A percentile compares a stretch with the other conserved stretches of the same genome.
Conservation (phyloP, 2,329 filamentous ascomycete genomes). For the Fusarium euwallaceae region DNA sequence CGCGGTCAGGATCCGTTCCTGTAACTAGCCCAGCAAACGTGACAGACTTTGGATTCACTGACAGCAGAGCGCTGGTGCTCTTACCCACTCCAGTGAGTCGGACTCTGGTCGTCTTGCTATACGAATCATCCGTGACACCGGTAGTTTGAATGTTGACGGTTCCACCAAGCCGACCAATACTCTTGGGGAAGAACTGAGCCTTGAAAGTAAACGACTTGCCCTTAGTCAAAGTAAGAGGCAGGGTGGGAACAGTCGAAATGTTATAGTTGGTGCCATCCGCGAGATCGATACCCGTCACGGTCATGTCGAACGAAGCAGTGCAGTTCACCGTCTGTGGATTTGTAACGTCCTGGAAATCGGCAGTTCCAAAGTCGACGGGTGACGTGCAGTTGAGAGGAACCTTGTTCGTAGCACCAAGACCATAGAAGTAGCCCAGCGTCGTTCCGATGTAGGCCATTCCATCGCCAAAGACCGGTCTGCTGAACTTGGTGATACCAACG, state of each 20-base stretch:
- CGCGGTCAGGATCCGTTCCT: conserved; percentile 54
- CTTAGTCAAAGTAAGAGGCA: conserved; percentile 48
- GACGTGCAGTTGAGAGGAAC: conserved; percentile 66
- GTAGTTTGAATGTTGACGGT: conserved; percentile 63
- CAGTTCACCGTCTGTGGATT: conserved; percentile 57
- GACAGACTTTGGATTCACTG: conserved; percentile 61
- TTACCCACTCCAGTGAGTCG: conserved; percentile 63
- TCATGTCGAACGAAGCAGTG: conserved; percentile 59
- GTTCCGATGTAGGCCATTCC: conserved; percentile 68
- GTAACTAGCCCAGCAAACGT: conserved; percentile 64
- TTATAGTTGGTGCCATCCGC: conserved; percentile 52
- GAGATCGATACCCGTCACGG: conserved; percentile 55
- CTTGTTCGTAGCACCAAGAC: conserved; percentile 68
- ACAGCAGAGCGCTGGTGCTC: conserved; percentile 60
- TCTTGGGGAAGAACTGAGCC: conserved; percentile 54
- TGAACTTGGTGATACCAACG: conserved; percentile 67
- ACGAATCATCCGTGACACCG: conserved; percentile 58
- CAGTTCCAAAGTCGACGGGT: conserved; percentile 61
- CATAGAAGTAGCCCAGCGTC: conserved; percentile 64
- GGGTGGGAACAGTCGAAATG: conserved; percentile 52
- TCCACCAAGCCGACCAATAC: conserved; percentile 62
- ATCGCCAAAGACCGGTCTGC: conserved; percentile 69
- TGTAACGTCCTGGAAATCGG: conserved; percentile 55
- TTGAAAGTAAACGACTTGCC: conserved; percentile 59
- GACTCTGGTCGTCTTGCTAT: conserved; percentile 60